A percentile compares a stretch with the other conserved stretches of the same genome.
These are phyloP conservation scores for Exophiala spinifera DNA, from an alignment of 2,329 filamentous ascomycete species.

Conservation along the genomic window DNA sequence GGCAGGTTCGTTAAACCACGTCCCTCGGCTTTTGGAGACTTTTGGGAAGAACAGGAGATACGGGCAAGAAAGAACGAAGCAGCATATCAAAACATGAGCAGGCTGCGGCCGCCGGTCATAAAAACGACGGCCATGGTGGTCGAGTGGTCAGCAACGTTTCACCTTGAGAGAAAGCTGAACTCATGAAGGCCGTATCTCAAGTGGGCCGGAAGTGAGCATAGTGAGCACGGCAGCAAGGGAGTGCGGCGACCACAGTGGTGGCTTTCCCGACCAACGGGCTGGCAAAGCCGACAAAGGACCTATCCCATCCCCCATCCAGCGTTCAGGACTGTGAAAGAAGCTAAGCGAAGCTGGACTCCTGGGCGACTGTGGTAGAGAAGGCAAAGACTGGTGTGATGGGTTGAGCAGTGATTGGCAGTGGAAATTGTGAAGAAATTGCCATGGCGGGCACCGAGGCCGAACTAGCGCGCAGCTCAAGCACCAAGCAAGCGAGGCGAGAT, in stretches of 20 bases:
- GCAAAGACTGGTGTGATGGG: not conserved
- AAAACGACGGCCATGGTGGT: conserved; percentile 8
- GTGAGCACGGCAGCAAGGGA: conserved; percentile 4
- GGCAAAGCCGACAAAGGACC: conserved; percentile 14
- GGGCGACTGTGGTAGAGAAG: conserved; percentile 15
- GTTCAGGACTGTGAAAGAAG: conserved; percentile 11
- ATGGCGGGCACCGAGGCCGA: conserved; percentile 1
- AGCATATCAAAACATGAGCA: not conserved
- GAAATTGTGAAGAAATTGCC: conserved; percentile 16
- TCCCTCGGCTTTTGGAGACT: not conserved
- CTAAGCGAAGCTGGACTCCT: conserved; percentile 22
- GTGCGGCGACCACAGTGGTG: conserved; percentile 12
- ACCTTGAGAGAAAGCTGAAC: conserved; percentile 16
- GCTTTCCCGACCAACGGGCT: conserved; percentile 24
- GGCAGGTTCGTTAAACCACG: not conserved
- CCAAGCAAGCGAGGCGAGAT: not conserved
- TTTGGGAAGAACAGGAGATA: not conserved
- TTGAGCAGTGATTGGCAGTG: conserved; percentile 18
- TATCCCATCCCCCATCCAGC: conserved; percentile 9
- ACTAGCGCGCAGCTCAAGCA: not conserved
- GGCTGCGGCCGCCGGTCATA: conserved; percentile 1
- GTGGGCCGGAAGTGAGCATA: conserved; percentile 1
- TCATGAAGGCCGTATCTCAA: conserved; percentile 14
- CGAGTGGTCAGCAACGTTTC: conserved; percentile 23
- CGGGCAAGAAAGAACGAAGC: not conserved